These are phyloP conservation scores for Hymenotorrendiella dingleyae DNA, from an alignment of 2,329 filamentous ascomycete genomes.

Conservation along the genomic window DNA sequence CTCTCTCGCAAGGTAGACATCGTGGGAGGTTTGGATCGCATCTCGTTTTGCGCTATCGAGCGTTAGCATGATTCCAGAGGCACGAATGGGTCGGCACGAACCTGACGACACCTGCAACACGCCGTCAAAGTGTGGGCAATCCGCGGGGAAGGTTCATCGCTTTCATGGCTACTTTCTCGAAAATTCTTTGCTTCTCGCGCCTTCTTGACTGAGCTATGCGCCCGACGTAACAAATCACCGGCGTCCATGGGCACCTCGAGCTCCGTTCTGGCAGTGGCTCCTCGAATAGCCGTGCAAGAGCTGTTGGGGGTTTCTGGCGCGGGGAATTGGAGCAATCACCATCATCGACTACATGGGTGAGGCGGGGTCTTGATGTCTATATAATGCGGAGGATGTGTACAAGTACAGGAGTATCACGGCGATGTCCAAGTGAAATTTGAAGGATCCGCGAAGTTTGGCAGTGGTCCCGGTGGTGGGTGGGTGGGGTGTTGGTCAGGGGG, in stretches of 20 bases:
- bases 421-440: no score
- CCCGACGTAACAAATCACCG: constrained; percentile 53
- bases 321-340: constrained; percentile 18
- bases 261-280: no score
- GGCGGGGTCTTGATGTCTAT: neutral
- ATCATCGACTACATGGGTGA: constrained; percentile 12
- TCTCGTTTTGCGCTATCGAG: constrained; percentile 72
- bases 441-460: no score
- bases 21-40: constrained; percentile 90
- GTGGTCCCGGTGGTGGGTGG: no score
- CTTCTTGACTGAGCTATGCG: constrained; percentile 37
- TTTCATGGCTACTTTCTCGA: constrained; percentile 36
- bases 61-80: constrained; percentile 34
- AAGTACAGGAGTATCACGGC: no score
- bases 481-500: no score
- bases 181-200: constrained; percentile 28
- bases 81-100: constrained; percentile 35
- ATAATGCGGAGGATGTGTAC: no score
- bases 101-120: constrained; percentile 74
- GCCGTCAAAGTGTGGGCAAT: constrained; percentile 76
- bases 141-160: constrained; percentile 47
- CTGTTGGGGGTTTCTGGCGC: constrained; percentile 7
- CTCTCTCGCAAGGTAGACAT: constrained; percentile 88
- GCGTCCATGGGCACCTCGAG: constrained; percentile 52
- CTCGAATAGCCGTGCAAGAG: no score